Base-by-base conservation (phyloP, 2,329 filamentous ascomycete genomes). In the Drechslerella dactyloides region DNA sequence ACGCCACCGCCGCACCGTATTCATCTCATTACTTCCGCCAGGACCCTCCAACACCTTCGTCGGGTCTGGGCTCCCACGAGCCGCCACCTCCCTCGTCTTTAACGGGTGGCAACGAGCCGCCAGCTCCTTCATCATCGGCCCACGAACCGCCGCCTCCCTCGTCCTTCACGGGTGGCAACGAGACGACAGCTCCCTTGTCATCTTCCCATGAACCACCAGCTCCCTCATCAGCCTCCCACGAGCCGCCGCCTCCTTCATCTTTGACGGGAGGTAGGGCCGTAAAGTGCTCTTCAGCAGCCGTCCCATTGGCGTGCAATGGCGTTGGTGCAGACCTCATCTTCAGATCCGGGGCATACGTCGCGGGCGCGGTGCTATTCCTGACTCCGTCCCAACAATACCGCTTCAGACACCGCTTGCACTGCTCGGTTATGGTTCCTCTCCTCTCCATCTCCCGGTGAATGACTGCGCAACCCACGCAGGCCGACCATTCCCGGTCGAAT, bases 301-400 rank as follows among this genome's bases (percentile, higher is more conserved):
- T n/a, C n/a, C n/a, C n/a, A n/a, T n/a, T n/a, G n/a, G n/a, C n/a
- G n/a, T n/a, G n/a, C n/a, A 21, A 24, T 24, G 51, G 53, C 17
- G 44, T 58, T 1, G 37, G n/a, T 13, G 19, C 65, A 3, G 52
- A 35, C 21, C 44, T 62, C 48, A 70, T 15, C 48, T 70, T 70
- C 50, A 73, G 42, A 0, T 66, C 50, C 1, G 69, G 69, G 3
- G 56, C 51, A 46, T 73, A 73, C 13, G 58, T 55, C 5, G 27
- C 48, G 7, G 61, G 69, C 4, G 2, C 17, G 2, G 56, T 48
- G 52, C 50, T 66, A 30, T 73, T 61, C 24, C 23, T 73, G n/a
- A 30, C 90, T 13, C 94, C 94, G 78, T 97, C 86, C 94, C 94
- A 99, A 84, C 94, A 99, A 82, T 97, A 97, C 21, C 82, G 80